These are phyloP conservation scores for Ampelomyces quisqualis DNA, from an alignment of 2,329 filamentous ascomycete genomes.

Conservation along the genomic window DNA sequence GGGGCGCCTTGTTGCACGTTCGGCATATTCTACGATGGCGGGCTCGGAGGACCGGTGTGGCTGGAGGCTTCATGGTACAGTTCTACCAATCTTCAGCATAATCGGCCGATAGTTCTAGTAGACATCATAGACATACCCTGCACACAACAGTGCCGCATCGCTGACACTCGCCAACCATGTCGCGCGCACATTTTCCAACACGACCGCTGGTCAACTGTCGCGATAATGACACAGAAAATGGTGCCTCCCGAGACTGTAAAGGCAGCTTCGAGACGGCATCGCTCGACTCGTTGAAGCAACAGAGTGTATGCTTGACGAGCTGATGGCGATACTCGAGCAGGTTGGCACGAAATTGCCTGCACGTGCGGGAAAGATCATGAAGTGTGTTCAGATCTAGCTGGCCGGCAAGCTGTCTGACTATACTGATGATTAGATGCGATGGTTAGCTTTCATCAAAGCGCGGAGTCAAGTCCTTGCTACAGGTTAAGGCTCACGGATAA, in stretches of 20 bases:
- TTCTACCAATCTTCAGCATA: constrained; percentile 61
- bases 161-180: constrained; percentile 82
- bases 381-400: constrained; percentile 85
- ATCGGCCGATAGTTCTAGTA: not conserved
- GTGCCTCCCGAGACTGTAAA: constrained; percentile 10
- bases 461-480: constrained; percentile 33
- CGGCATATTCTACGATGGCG: constrained; percentile 80
- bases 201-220: constrained; percentile 60
- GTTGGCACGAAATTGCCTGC: constrained; percentile 73
- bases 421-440: constrained; percentile 53
- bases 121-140: constrained; percentile 60
- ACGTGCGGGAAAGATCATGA: constrained; percentile 78
- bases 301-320: constrained; percentile 73
- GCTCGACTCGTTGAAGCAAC: constrained; percentile 71
- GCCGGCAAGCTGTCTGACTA: constrained; percentile 72
- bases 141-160: constrained; percentile 77
- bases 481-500: constrained; percentile 62
- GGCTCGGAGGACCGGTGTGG: constrained; percentile 64
- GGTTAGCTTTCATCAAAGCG: constrained; percentile 34
- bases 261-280: constrained; percentile 55
- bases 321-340: constrained; percentile 76
- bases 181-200: constrained; percentile 76
- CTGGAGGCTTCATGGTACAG: constrained; percentile 81
- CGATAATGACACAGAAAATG: constrained; percentile 12
- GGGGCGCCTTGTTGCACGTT: constrained; percentile 70